These are phyloP conservation scores for Kodamaea plutei DNA, from an alignment of 1,139 yeast species.

Conservation along the genomic window DNA sequence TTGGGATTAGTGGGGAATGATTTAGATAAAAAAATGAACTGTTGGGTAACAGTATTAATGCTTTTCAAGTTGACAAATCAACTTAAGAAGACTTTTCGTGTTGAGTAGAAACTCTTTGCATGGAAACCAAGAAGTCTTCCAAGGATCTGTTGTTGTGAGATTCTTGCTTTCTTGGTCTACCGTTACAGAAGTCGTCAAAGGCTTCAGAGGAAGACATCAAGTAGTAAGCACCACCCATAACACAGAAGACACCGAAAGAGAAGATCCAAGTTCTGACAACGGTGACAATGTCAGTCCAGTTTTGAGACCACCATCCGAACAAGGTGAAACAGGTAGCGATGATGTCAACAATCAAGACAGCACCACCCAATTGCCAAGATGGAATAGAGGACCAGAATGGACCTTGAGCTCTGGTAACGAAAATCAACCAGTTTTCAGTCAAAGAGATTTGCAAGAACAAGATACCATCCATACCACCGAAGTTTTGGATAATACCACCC, in stretches of 20 bases:
- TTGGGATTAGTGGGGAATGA: constrained; percentile 8
- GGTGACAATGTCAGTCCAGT: constrained; percentile 95
- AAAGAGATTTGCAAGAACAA: constrained; percentile 87
- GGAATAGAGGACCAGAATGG: constrained; percentile 92
- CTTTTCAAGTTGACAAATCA: constrained; percentile 2
- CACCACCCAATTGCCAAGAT: constrained; percentile 94
- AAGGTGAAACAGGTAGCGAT: constrained; percentile 85
- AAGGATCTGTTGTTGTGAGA: constrained; percentile 66
- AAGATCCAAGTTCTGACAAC: constrained; percentile 91
- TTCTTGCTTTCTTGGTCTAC: constrained; percentile 67
- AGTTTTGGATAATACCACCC: constrained; percentile 93
- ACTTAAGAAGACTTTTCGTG: constrained; percentile 68
- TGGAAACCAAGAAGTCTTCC: constrained; percentile 93
- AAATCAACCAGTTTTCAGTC: constrained; percentile 95
- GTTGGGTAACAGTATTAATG: constrained; percentile 7
- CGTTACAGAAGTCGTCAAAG: constrained; percentile 93
- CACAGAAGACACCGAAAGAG: constrained; percentile 96
- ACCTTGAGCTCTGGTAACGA: constrained; percentile 92
- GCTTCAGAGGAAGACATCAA: constrained; percentile 81
- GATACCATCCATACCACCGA: constrained; percentile 89
- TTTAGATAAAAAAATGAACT: constrained; percentile 7
- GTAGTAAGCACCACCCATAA: constrained; percentile 96
- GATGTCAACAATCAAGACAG: constrained; percentile 83
- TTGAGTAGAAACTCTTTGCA: constrained; percentile 98
- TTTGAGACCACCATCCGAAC: constrained; percentile 98